These are phyloP conservation scores for Cynara cardunculus DNA, from an alignment of 129 eudicot species.

Conservation along the genomic window DNA sequence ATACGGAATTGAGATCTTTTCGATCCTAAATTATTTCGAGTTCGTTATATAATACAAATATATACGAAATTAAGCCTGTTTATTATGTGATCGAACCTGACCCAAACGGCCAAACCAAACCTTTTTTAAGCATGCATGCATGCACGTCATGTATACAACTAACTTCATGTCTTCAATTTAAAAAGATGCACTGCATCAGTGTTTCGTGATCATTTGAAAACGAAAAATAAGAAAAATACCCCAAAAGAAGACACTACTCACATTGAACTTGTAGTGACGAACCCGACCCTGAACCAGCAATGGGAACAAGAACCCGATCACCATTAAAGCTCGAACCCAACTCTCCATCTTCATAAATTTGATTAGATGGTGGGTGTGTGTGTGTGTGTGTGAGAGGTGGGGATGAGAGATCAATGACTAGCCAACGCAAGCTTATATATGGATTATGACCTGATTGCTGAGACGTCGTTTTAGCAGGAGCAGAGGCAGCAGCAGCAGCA, in stretches of 20 bases:
- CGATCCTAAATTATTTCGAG: background rate
- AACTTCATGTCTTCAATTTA: too few relatives aligned
- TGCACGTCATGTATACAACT: background rate
- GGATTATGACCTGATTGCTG: slow-evolving; percentile 20
- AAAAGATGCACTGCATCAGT: too few relatives aligned
- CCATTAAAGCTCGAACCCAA: slow-evolving; percentile 32
- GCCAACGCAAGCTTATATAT: slow-evolving; percentile 47
- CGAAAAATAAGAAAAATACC: too few relatives aligned
- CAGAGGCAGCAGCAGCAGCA: background rate
- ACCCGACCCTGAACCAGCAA: slow-evolving; percentile 45
- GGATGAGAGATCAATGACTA: slow-evolving; percentile 17
- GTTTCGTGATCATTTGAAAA: too few relatives aligned
- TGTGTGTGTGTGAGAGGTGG: background rate
- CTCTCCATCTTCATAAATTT: slow-evolving; percentile 21
- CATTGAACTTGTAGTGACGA: slow-evolving; percentile 65
- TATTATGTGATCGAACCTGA: too few relatives aligned
- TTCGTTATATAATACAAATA: background rate
- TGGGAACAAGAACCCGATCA: slow-evolving; percentile 42
- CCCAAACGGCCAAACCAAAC: background rate
- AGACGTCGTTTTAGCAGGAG: slow-evolving; percentile 40
- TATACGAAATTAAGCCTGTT: too few relatives aligned
- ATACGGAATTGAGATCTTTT: background rate
- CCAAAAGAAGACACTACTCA: slow-evolving; percentile 26
- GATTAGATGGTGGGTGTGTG: background rate
- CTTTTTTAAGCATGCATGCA: background rate